Evolutionary conservation across 345 rosid genomes (phyloP), one percentile per base, ranked within the genome.

Genomic region (Iberis pinnata): DNA sequence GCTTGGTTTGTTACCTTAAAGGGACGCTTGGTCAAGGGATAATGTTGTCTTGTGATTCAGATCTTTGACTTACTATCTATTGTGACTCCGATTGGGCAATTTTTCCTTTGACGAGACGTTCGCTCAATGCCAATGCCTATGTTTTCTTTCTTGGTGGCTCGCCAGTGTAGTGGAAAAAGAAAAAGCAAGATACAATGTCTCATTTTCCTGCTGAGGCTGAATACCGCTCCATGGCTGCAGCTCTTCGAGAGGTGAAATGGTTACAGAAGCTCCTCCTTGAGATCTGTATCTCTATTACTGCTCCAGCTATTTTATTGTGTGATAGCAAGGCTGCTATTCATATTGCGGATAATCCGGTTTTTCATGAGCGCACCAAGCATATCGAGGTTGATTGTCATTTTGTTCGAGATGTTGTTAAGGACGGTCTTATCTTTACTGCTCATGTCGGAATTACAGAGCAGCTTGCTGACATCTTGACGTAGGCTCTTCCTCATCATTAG

Each of bases 401-500:
- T n/a, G n/a, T n/a, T n/a, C n/a, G n/a, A n/a, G n/a, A n/a, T n/a
- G n/a, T n/a, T n/a, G n/a, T n/a, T n/a, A n/a, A n/a, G 18, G 1
- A 7, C 33, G 18, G 37, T 52, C 22, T 49, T 65, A 43, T 48
- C 48, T 54, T 48, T 53, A 24, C 25, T 18, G n/a, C n/a, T n/a
- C n/a, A n/a, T n/a, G n/a, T n/a, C n/a, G n/a, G n/a, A n/a, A n/a
- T n/a, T n/a, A n/a, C n/a, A n/a, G n/a, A n/a, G n/a, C n/a, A n/a
- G n/a, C n/a, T n/a, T n/a, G n/a, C n/a, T n/a, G n/a, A n/a, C n/a
- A n/a, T n/a, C n/a, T n/a, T n/a, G n/a, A n/a, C n/a, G n/a, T n/a
- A n/a, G n/a, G n/a, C n/a, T n/a, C n/a, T n/a, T n/a, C n/a, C n/a
- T n/a, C n/a, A n/a, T n/a, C n/a, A n/a, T n/a, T n/a, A n/a, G n/a